Conservation (phyloP, 352 stramenopile genomes). For the Pythium sukuiense region DNA sequence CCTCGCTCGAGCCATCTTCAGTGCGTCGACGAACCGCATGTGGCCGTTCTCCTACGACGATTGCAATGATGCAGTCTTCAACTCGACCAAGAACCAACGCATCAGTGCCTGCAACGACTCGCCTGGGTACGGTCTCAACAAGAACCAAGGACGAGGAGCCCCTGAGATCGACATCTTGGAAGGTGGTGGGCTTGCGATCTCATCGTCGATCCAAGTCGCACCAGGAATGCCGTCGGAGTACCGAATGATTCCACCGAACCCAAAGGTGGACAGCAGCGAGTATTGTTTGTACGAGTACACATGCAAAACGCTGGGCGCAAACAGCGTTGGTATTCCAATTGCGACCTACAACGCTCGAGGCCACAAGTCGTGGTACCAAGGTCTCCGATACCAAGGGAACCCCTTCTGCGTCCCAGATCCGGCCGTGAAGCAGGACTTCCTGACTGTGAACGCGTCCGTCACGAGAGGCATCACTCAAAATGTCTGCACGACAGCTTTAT, state of each 20-base stretch:
- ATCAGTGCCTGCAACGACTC: slow-evolving; percentile 84
- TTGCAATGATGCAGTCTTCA: slow-evolving; percentile 30
- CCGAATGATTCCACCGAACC: slow-evolving; percentile 12
- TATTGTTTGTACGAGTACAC: slow-evolving; percentile 22
- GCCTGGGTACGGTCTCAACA: slow-evolving; percentile 91
- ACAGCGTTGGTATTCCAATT: slow-evolving; percentile 43
- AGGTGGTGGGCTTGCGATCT: slow-evolving; percentile 52
- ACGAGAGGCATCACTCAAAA: slow-evolving; percentile 39
- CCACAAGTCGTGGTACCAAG: slow-evolving; percentile 61
- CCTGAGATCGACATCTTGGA: slow-evolving; percentile 90
- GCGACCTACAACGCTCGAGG: slow-evolving; percentile 33
- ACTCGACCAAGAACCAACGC: slow-evolving; percentile 34
- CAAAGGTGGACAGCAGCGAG: neutral
- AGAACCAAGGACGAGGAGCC: slow-evolving; percentile 51
- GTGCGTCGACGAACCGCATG: neutral
- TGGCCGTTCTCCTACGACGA: neutral
- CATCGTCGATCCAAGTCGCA: slow-evolving; percentile 71
- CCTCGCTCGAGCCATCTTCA: neutral
- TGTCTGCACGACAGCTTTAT: slow-evolving; percentile 25
- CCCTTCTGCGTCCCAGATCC: slow-evolving; percentile 27
- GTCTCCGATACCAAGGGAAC: slow-evolving; percentile 46
- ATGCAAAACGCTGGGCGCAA: slow-evolving; percentile 37
- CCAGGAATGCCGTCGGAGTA: slow-evolving; percentile 34
- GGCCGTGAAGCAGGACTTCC: slow-evolving; percentile 30
- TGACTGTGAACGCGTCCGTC: slow-evolving; percentile 29